Evolutionary conservation across 2,329 filamentous ascomycete species (phyloP).

Genomic region (Xylaria sp.): DNA sequence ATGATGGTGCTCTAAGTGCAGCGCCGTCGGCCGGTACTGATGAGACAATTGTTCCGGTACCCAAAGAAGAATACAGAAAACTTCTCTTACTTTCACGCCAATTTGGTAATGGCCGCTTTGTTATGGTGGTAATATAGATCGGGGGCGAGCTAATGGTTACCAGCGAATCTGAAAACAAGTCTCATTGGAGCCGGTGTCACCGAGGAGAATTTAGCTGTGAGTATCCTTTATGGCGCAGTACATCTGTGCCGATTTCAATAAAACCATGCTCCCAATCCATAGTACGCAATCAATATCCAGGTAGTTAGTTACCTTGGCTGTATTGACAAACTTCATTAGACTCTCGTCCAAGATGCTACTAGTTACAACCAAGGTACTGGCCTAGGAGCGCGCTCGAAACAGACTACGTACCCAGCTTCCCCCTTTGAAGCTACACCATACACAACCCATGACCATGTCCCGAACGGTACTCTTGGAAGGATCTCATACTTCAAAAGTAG

Average conservation of each 20-base stretch:
- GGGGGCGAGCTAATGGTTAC: conserved; percentile 33
- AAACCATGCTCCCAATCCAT: conserved; percentile 38
- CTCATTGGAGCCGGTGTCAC: conserved; percentile 61
- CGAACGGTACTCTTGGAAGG: conserved; percentile 16
- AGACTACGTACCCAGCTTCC: conserved; percentile 1
- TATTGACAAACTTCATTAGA: conserved; percentile 33
- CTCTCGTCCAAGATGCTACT: conserved; percentile 39
- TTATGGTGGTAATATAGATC: background rate
- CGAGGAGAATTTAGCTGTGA: conserved; percentile 58
- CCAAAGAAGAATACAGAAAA: conserved; percentile 68
- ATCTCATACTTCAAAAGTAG: conserved; percentile 24
- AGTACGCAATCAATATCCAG: background rate
- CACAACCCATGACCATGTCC: conserved; percentile 16
- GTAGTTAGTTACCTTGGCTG: background rate
- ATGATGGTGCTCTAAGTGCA: conserved; percentile 28
- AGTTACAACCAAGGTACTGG: conserved; percentile 27
- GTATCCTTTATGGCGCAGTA: conserved; percentile 36
- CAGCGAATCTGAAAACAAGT: conserved; percentile 60
- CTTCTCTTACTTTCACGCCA: conserved; percentile 63
- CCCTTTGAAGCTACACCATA: conserved; percentile 20
- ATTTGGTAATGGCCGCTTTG: conserved; percentile 59
- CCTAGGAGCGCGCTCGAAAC: conserved; percentile 19
- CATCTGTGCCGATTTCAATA: conserved; percentile 1
- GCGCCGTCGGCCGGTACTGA: conserved; percentile 47
- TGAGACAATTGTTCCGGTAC: conserved; percentile 59